phyloP scores from a whole-genome alignment of 2,329 filamentous ascomycete genomes.

The Ophiocordyceps camponoti-leonardi region DNA sequence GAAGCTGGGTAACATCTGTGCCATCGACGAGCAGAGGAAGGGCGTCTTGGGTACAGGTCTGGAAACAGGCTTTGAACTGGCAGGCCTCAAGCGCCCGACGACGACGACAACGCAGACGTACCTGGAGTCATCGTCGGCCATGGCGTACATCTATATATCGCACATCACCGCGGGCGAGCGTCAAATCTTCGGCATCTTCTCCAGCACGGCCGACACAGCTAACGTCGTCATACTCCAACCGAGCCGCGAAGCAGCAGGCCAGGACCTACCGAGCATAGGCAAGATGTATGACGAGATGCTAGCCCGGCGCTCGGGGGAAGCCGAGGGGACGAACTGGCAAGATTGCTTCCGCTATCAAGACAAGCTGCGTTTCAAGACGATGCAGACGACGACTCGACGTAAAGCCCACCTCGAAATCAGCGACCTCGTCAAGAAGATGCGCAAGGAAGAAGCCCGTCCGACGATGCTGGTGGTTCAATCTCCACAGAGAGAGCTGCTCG shows the following conservation, averaged over 20 bases:
- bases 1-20: slow-evolving; percentile 78
- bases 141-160: slow-evolving; percentile 83
- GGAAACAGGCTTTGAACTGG: slow-evolving; percentile 84
- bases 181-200: slow-evolving; percentile 89
- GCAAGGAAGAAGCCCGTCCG: slow-evolving; percentile 65
- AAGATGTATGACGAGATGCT: slow-evolving; percentile 74
- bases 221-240: slow-evolving; percentile 80
- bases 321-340: slow-evolving; percentile 55
- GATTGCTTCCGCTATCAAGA: slow-evolving; percentile 77
- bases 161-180: slow-evolving; percentile 82
- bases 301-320: slow-evolving; percentile 45
- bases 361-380: slow-evolving; percentile 67
- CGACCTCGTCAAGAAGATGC: slow-evolving; percentile 79
- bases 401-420: slow-evolving; percentile 80
- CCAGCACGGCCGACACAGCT: slow-evolving; percentile 61
- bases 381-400: slow-evolving; percentile 73
- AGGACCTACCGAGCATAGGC: slow-evolving; percentile 78
- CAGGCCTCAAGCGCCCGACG: slow-evolving; percentile 49
- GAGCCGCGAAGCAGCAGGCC: slow-evolving; percentile 48
- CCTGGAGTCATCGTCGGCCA: slow-evolving; percentile 50
- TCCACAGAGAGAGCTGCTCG: slow-evolving; percentile 60
- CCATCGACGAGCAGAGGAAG: slow-evolving; percentile 77
- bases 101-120: slow-evolving; percentile 54
- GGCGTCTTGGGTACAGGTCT: slow-evolving; percentile 85
- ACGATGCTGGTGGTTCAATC: slow-evolving; percentile 83